A percentile compares a stretch with the other conserved stretches of the same genome.
phyloP scores from a whole-genome alignment of 805 yeast genomes.

The Ogataea methylovora region DNA sequence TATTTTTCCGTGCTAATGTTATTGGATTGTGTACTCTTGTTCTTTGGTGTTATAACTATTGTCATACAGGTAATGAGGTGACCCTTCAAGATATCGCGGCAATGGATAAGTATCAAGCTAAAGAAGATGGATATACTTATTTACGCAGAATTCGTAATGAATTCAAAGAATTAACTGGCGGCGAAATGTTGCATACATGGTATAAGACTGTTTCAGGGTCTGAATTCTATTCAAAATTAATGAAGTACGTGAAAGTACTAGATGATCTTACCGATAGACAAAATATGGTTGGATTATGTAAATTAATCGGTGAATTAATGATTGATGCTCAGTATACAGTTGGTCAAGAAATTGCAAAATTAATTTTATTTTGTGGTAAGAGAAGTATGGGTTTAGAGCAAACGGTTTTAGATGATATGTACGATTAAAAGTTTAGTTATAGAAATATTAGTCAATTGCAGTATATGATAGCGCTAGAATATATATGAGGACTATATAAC shows the following conservation, averaged over 20 bases:
- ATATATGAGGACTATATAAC: no score
- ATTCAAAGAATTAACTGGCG: conserved; percentile 27
- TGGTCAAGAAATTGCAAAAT: conserved; percentile 46
- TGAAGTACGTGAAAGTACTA: conserved; percentile 32
- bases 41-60: conserved; percentile 46
- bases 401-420: conserved; percentile 46
- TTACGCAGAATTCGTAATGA: conserved; percentile 40
- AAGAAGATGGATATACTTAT: conserved; percentile 26
- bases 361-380: conserved; percentile 46
- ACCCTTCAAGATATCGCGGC: conserved; percentile 4
- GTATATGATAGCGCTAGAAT: no score
- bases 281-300: conserved; percentile 49
- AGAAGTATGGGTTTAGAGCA: conserved; percentile 44
- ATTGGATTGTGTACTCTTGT: conserved; percentile 34
- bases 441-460: no score
- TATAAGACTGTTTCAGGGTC: conserved; percentile 26
- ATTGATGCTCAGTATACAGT: conserved; percentile 44
- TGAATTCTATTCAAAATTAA: conserved; percentile 34
- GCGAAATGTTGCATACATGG: conserved; percentile 23
- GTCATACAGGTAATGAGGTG: conserved; percentile 40
- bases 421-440: conserved; percentile 18
- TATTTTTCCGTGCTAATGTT: conserved; percentile 36
- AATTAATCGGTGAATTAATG: conserved; percentile 33
- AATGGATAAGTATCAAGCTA: conserved; percentile 12
- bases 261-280: conserved; percentile 34